These are phyloP conservation scores for Trichoderma harzianum DNA, from an alignment of 2,329 filamentous ascomycete species.

Conservation along the genomic window DNA sequence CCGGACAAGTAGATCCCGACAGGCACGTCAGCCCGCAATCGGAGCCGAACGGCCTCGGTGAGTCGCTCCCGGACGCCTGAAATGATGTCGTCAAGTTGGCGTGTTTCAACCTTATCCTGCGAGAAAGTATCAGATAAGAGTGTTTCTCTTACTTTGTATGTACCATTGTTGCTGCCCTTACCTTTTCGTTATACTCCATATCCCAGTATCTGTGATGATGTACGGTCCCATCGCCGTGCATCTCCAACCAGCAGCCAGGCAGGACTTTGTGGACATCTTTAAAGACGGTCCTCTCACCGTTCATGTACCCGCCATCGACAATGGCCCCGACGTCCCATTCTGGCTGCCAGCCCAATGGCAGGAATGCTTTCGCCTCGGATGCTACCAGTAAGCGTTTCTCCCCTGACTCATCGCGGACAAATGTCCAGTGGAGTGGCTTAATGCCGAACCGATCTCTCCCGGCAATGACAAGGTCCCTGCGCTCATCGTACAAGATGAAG, in stretches of 20 bases:
- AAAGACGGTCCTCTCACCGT: neutral
- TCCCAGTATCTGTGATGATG: neutral
- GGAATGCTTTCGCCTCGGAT: neutral
- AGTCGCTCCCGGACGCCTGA: neutral
- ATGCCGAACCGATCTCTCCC: neutral
- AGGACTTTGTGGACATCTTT: neutral
- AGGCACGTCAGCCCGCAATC: neutral
- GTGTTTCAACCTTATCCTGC: neutral
- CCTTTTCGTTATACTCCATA: neutral
- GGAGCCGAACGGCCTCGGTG: neutral
- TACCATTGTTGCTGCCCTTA: neutral
- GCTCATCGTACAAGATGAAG: neutral
- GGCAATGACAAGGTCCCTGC: neutral
- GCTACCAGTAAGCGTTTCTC: neutral
- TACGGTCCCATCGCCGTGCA: neutral
- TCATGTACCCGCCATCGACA: neutral
- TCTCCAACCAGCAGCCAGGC: neutral
- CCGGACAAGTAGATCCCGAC: neutral
- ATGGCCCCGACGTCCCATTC: neutral
- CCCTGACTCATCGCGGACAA: neutral
- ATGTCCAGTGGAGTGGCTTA: neutral
- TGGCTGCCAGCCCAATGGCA: neutral
- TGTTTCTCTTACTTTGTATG: neutral
- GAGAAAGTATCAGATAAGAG: neutral
- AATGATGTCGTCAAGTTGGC: neutral